Percentiles rank a stretch among this genome's conserved stretches.
Evolutionary conservation across 768 basidiomycete genomes (phyloP).

Genomic region (Amyloporia xantha): DNA sequence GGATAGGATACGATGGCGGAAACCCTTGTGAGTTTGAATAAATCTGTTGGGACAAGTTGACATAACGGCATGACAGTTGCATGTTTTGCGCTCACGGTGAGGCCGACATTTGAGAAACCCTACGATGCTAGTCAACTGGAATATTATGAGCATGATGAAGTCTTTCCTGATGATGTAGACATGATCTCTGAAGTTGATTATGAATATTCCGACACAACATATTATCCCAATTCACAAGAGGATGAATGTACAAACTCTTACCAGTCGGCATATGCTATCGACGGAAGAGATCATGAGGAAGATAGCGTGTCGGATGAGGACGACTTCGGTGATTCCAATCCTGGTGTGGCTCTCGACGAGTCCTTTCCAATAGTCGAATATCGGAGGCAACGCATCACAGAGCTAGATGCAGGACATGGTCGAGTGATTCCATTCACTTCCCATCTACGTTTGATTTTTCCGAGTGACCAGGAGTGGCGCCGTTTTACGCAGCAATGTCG

Average conservation of each 20-base stretch:
- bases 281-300: not conserved
- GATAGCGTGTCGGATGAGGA: not conserved
- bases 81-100: slow-evolving; percentile 60
- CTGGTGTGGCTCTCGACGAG: too few species aligned
- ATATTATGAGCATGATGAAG: not conserved
- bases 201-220: not conserved
- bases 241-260: slow-evolving; percentile 19
- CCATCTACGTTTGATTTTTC: slow-evolving; percentile 58
- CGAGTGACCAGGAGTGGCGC: slow-evolving; percentile 40
- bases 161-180: not conserved
- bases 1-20: slow-evolving; percentile 50
- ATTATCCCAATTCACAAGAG: slow-evolving; percentile 16
- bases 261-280: not conserved
- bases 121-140: not conserved
- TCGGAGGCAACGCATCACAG: slow-evolving; percentile 51
- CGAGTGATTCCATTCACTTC: slow-evolving; percentile 62
- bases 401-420: slow-evolving; percentile 51
- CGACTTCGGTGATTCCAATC: too few species aligned
- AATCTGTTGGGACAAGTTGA: not conserved
- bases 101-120: slow-evolving; percentile 57
- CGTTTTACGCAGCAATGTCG: slow-evolving; percentile 50
- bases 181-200: not conserved
- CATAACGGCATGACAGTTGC: slow-evolving; percentile 36
- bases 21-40: slow-evolving; percentile 48
- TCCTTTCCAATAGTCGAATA: slow-evolving; percentile 25